Conservation (phyloP, 1,284 basidiomycete species). For the Fistulinella staudtii region DNA sequence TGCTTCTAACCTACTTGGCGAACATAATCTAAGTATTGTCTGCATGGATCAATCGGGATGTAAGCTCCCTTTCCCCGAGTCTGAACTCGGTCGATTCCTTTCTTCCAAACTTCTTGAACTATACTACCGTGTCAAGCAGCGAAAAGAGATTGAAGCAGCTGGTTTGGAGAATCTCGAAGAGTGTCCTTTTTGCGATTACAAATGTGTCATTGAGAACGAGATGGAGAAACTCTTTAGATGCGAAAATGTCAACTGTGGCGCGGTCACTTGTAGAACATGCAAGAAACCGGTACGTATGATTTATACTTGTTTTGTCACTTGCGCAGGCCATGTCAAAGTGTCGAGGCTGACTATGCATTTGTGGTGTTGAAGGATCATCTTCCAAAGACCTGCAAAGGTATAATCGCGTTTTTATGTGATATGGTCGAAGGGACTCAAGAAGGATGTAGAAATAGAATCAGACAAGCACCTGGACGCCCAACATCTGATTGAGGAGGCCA, state of each 20-base stretch:
- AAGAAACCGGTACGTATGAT: slow-evolving; percentile 68
- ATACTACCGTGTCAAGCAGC: slow-evolving; percentile 74
- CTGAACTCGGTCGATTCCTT: slow-evolving; percentile 64
- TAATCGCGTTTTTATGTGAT: slow-evolving; percentile 1
- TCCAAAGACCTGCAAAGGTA: slow-evolving; percentile 84
- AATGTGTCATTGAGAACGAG: slow-evolving; percentile 73
- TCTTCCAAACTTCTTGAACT: slow-evolving; percentile 59
- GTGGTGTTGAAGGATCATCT: slow-evolving; percentile 69
- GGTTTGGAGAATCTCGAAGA: slow-evolving; percentile 72
- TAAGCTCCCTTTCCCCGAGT: slow-evolving; percentile 59
- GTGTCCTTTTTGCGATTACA: slow-evolving; percentile 86
- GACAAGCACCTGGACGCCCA: slow-evolving; percentile 69
- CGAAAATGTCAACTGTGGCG: slow-evolving; percentile 66
- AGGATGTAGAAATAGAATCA: slow-evolving; percentile 55
- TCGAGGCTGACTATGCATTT: too few relatives aligned
- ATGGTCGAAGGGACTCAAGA: neutral
- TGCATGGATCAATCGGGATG: slow-evolving; percentile 83
- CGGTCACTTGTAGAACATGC: slow-evolving; percentile 74
- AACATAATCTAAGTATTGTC: slow-evolving; percentile 51
- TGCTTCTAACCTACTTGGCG: slow-evolving; percentile 47
- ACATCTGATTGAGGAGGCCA: slow-evolving; percentile 83
- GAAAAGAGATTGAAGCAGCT: slow-evolving; percentile 73
- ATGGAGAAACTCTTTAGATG: slow-evolving; percentile 79
- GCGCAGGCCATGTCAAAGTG: too few relatives aligned
- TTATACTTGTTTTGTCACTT: slow-evolving; percentile 13